Evolutionary conservation across 148 eudicot genomes (phyloP).

Genomic region (Rhododendron vialii): DNA sequence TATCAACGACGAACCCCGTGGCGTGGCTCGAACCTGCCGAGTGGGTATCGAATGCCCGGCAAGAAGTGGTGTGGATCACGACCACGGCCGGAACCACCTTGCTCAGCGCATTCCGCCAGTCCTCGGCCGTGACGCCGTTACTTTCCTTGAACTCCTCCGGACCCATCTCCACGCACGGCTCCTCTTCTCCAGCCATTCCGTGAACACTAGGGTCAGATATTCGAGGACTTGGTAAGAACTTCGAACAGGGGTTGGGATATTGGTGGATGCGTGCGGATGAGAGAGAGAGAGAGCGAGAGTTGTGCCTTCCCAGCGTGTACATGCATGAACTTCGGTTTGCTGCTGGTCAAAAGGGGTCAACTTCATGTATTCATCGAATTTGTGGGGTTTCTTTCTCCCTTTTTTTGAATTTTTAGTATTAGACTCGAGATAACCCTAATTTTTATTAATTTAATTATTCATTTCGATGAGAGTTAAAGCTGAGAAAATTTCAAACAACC

Average conservation of each 20-base stretch:
- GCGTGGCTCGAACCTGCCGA: slow-evolving; percentile 73
- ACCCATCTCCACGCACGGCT: slow-evolving; percentile 56
- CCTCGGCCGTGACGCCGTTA: slow-evolving; percentile 59
- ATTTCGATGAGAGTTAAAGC: too few relatives aligned
- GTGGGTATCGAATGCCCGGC: slow-evolving; percentile 89
- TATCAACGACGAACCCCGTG: slow-evolving; percentile 91
- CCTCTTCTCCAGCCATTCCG: too few relatives aligned
- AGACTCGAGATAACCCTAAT: too few relatives aligned
- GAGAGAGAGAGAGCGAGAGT: background rate
- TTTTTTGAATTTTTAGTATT: too few relatives aligned
- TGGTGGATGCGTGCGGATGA: background rate
- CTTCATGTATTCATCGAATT: too few relatives aligned
- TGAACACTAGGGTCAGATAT: background rate
- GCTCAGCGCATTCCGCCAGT: slow-evolving; percentile 77
- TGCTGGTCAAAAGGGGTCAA: background rate
- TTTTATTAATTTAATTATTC: too few relatives aligned
- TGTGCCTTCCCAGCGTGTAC: background rate
- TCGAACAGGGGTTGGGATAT: background rate
- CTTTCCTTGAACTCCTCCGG: slow-evolving; percentile 45
- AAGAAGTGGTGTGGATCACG: slow-evolving; percentile 85
- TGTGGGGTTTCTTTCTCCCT: too few relatives aligned
- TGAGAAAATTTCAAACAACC: too few relatives aligned
- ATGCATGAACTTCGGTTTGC: background rate
- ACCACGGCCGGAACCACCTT: slow-evolving; percentile 91
- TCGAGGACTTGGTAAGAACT: background rate